Evolutionary conservation across 345 rosid genomes (phyloP).

Genomic region (Hirschfeldia incana): DNA sequence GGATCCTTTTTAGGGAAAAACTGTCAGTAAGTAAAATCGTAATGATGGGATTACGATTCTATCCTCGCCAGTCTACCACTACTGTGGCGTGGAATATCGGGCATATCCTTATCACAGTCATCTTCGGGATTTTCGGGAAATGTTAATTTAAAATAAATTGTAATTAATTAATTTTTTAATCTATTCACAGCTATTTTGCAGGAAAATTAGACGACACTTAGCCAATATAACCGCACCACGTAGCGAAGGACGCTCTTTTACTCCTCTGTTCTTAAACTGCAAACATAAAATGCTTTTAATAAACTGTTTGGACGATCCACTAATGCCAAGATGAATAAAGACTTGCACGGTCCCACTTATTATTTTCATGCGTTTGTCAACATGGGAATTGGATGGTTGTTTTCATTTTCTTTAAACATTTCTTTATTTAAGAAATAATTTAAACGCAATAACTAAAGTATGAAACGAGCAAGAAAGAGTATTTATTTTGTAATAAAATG

Average conservation of each 20-base stretch:
- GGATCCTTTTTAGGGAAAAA: conserved; percentile 19
- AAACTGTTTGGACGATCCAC: background rate
- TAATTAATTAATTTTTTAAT: background rate
- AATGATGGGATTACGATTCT: conserved; percentile 3
- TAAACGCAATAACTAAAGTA: background rate
- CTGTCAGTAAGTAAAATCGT: conserved; percentile 23
- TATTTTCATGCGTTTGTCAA: background rate
- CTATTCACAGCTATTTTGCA: background rate
- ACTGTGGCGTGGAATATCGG: conserved; percentile 37
- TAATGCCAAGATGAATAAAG: background rate
- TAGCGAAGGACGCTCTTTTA: background rate
- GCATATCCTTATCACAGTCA: conserved; percentile 12
- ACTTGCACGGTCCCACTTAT: conserved; percentile 17
- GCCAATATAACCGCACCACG: conserved; percentile 7
- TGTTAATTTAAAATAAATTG: background rate
- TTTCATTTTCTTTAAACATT: background rate
- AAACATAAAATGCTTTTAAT: background rate
- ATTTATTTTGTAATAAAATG: background rate
- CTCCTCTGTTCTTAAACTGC: background rate
- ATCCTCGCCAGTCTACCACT: conserved; percentile 11
- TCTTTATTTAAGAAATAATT: background rate
- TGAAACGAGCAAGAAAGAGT: background rate
- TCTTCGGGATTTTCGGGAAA: conserved; percentile 10
- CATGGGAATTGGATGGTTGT: conserved; percentile 1
- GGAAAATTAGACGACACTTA: background rate